phyloP scores from a whole-genome alignment of 805 yeast species.

The Saccharomycopsis oosterbeekiorum region DNA sequence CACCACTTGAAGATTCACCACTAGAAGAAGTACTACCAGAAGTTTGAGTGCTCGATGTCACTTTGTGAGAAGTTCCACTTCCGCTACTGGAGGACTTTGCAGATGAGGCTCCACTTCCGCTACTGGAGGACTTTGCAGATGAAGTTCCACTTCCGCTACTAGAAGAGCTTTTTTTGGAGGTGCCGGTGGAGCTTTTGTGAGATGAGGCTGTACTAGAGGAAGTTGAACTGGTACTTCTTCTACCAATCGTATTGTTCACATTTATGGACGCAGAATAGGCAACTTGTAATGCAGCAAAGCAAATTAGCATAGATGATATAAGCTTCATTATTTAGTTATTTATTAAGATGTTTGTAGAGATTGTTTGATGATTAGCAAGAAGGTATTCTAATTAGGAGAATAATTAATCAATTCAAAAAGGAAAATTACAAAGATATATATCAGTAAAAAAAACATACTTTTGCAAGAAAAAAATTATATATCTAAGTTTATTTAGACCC shows the following conservation, averaged over 20 bases:
- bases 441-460: not conserved
- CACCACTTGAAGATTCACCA: not conserved
- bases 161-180: not conserved
- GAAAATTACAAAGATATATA: not conserved
- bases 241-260: not conserved
- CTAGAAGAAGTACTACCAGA: conserved; percentile 2
- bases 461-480: not conserved
- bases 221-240: not conserved
- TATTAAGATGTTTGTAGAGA: too few relatives aligned
- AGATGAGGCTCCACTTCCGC: not conserved
- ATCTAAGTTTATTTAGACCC: not conserved
- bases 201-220: not conserved
- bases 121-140: not conserved
- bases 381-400: too few relatives aligned
- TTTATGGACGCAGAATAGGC: not conserved
- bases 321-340: not conserved
- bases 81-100: not conserved
- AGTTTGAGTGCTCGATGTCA: not conserved
- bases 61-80: not conserved
- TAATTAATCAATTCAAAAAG: not conserved
- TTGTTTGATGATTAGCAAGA: not conserved
- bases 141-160: not conserved
- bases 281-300: not conserved
- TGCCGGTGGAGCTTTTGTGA: too few relatives aligned
- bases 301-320: not conserved